Conservation (phyloP, 306 rosid species). For the Mimosa bimucronata region DNA sequence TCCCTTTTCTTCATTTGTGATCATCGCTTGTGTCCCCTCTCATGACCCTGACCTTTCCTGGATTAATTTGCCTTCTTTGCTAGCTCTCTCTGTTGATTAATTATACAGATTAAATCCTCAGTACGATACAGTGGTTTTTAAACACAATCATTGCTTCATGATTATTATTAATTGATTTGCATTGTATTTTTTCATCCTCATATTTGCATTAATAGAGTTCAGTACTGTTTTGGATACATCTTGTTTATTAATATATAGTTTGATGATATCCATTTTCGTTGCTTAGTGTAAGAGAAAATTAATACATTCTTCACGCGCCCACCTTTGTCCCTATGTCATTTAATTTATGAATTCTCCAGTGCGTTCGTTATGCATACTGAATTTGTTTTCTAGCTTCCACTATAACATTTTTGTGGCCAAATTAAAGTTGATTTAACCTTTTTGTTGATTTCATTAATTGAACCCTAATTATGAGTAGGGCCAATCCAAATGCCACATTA, state of each 20-base stretch:
- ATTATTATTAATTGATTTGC: neutral
- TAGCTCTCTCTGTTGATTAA: neutral
- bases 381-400: conserved; percentile 1
- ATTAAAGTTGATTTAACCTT: neutral
- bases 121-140: neutral
- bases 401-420: neutral
- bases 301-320: neutral
- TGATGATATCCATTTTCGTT: neutral
- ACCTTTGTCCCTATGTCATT: neutral
- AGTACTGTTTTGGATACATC: neutral
- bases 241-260: neutral
- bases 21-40: neutral
- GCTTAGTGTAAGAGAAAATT: neutral
- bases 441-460: neutral
- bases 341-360: neutral
- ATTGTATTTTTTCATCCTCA: neutral
- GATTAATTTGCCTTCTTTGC: neutral
- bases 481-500: neutral
- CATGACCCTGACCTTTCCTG: neutral
- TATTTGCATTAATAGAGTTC: neutral
- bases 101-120: neutral
- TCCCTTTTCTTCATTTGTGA: conserved; percentile 3
- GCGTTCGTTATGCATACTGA: neutral
- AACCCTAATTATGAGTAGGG: neutral
- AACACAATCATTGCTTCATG: neutral